Conservation (phyloP, 257 asterid species). For the Forsythia viridissima region DNA sequence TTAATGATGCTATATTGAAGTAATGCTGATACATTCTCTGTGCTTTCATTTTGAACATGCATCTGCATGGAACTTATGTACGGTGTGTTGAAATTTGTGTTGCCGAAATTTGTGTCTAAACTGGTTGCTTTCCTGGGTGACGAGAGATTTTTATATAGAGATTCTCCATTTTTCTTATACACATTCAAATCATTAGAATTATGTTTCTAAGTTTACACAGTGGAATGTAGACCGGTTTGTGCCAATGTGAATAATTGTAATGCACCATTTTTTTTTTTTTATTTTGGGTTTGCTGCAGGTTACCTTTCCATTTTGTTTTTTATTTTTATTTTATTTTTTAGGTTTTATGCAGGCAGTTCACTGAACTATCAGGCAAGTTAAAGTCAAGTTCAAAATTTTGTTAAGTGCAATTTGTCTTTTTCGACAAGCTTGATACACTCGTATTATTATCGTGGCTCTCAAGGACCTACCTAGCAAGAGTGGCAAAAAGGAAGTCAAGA, state of each 20-base stretch:
- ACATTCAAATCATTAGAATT: neutral
- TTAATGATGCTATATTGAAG: too few relatives aligned
- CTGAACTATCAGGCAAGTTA: neutral
- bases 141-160: neutral
- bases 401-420: neutral
- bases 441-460: neutral
- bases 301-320: neutral
- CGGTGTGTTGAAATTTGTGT: too few relatives aligned
- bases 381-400: neutral
- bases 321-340: neutral
- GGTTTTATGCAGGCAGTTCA: neutral
- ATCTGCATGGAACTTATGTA: too few relatives aligned
- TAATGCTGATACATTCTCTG: too few relatives aligned
- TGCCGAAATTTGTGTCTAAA: too few relatives aligned
- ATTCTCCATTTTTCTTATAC: neutral
- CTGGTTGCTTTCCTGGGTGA: too few relatives aligned
- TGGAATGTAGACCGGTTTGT: neutral
- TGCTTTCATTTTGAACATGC: too few relatives aligned
- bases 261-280: neutral
- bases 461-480: neutral
- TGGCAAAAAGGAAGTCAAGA: neutral
- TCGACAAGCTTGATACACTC: neutral
- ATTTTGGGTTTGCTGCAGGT: neutral
- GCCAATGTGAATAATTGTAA: neutral
- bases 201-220: neutral